Percentiles rank a stretch among this genome's conserved stretches.
These are phyloP conservation scores for Raffaelea arxii DNA, from an alignment of 2,329 filamentous ascomycete species.

Conservation along the genomic window DNA sequence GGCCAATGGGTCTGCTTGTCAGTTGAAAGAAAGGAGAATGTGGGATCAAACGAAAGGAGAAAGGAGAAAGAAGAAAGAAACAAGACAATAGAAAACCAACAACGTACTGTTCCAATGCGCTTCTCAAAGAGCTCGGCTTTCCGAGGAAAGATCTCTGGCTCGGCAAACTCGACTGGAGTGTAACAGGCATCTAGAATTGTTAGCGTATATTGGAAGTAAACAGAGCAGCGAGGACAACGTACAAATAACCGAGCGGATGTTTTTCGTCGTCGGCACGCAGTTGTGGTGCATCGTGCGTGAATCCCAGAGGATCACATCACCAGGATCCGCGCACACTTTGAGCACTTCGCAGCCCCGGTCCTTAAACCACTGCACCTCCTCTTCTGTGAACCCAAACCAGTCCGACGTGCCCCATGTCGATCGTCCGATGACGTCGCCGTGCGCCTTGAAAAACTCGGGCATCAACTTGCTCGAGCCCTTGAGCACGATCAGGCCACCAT, in stretches of 20 bases:
- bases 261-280: constrained; percentile 16
- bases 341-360: constrained; percentile 2
- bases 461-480: constrained; percentile 15
- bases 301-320: constrained; percentile 24
- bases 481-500: constrained; percentile 26
- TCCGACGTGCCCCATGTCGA: background rate
- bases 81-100: no score
- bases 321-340: constrained; percentile 7
- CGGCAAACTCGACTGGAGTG: constrained; percentile 22
- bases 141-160: constrained; percentile 14
- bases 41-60: no score
- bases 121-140: constrained; percentile 20
- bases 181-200: constrained; percentile 19
- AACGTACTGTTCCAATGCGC: constrained; percentile 14
- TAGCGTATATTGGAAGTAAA: no score
- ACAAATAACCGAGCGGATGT: constrained; percentile 22
- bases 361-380: constrained; percentile 1
- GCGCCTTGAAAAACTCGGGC: background rate
- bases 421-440: background rate
- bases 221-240: background rate
- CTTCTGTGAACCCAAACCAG: background rate
- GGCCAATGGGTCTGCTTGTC: constrained; percentile 16
- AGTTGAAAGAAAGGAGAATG: background rate
- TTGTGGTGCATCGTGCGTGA: constrained; percentile 26
- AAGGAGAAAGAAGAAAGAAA: background rate